Evolutionary conservation across 352 stramenopile species (phyloP), one percentile per base, ranked within the genome.

Genomic region (Phytophthora megakarya): DNA sequence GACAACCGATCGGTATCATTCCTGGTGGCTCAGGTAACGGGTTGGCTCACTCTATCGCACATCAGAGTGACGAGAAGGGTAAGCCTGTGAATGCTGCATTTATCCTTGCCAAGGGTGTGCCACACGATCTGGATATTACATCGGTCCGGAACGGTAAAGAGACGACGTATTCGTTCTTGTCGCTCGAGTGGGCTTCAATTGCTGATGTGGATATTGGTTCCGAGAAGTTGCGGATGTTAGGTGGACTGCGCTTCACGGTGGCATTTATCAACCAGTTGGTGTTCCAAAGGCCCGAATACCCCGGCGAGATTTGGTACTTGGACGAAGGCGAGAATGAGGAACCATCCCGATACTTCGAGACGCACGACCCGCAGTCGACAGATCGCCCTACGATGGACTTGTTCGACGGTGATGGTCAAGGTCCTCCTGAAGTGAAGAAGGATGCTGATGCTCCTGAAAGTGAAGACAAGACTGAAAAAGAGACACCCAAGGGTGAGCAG

Each of bases 151-250:
- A 90, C 38, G 65, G 65, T 1, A 88, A 84, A 42, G 71, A 80
- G 22, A 76, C 57, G 21, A 84, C 77, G 57, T 92, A 88, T 75
- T 93, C 80, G 33, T 95, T 96, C 66, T 55, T 96, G 33, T 90
- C 82, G 15, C 52, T 95, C 3, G 82, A 92, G 49, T 97, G 86
- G 85, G 89, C 82, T 7, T 84, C 88, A 15, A 86, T 95, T 30
- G 86, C 86, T 3, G 86, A 96, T 51, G 81, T 94, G 22, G 89
- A 97, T 53, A 70, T 96, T 28, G 72, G 73, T 5, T 93, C 80
- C 0, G 89, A 97, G 61, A 83, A 82, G 21, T 42, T 93, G 16
- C 84, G 89, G 1, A 72, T 58, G 26, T 53, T 97, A 6, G 89
- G 88, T 13, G 64, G 50, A 15, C 33, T 82, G 37, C 83, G 89